Conservation (phyloP, 768 basidiomycete species). For the Auriscalpium vulgare region DNA sequence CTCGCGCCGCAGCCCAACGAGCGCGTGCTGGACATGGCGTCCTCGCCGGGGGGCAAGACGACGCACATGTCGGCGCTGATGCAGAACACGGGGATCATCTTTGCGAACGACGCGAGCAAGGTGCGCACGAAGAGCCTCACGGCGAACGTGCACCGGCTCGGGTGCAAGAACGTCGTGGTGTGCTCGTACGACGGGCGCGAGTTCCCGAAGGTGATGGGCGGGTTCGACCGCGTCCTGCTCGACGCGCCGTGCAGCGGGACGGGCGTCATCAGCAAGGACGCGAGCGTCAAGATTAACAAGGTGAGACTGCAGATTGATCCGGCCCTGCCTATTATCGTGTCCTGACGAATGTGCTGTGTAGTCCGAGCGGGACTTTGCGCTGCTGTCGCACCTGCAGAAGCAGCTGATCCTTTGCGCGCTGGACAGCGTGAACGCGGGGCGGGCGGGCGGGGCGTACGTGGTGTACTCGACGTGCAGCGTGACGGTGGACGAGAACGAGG, state of each 20-base stretch:
- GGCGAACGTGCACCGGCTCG: conserved; percentile 92
- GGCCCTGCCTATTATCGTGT: background rate
- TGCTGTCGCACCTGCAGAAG: conserved; percentile 96
- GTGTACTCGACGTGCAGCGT: conserved; percentile 99
- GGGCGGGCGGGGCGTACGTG: conserved; percentile 86
- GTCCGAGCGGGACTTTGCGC: conserved; percentile 92
- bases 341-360: conserved; percentile 23
- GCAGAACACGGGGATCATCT: conserved; percentile 96
- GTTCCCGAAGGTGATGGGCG: conserved; percentile 98
- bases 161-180: conserved; percentile 96
- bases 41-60: conserved; percentile 96
- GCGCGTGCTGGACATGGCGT: conserved; percentile 96
- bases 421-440: conserved; percentile 86
- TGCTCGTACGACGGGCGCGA: conserved; percentile 97
- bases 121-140: conserved; percentile 91
- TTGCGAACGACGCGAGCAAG: conserved; percentile 96
- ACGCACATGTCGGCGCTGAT: conserved; percentile 96
- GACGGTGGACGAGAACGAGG: conserved; percentile 96
- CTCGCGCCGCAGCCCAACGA: conserved; percentile 89
- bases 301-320: conserved; percentile 32
- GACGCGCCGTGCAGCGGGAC: conserved; percentile 98
- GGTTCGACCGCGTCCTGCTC: conserved; percentile 93
- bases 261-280: conserved; percentile 96
- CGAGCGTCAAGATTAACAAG: conserved; percentile 98
- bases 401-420: conserved; percentile 97